A percentile compares a stretch with the other conserved stretches of the same genome.
These are phyloP conservation scores for Pezicula carpinea DNA, from an alignment of 2,329 filamentous ascomycete species.

Conservation along the genomic window DNA sequence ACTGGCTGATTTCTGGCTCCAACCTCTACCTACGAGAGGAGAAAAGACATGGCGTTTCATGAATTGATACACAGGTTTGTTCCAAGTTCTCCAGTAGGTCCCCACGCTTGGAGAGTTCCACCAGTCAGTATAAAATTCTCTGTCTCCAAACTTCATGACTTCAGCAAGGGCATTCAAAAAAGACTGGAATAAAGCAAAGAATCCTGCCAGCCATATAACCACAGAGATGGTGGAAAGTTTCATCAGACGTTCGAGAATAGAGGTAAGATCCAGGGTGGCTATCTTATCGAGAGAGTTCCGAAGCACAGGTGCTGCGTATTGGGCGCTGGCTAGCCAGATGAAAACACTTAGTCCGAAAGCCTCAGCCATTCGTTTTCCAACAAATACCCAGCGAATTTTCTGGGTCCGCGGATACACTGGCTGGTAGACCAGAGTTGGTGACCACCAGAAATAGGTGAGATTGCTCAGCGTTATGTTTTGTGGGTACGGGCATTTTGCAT, in stretches of 20 bases:
- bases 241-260: slow-evolving; percentile 83
- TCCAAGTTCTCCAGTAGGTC: slow-evolving; percentile 94
- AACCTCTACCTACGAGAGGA: slow-evolving; percentile 80
- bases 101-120: slow-evolving; percentile 90
- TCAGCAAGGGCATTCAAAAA: slow-evolving; percentile 89
- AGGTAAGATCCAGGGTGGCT: slow-evolving; percentile 69
- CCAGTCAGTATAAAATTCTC: slow-evolving; percentile 96
- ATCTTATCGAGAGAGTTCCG: slow-evolving; percentile 89
- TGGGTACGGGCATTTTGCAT: slow-evolving; percentile 80
- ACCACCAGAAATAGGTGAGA: slow-evolving; percentile 95
- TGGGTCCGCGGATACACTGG: slow-evolving; percentile 87
- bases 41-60: slow-evolving; percentile 94
- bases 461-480: slow-evolving; percentile 85
- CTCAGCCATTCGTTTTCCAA: slow-evolving; percentile 77
- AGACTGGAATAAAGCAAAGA: slow-evolving; percentile 94
- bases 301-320: slow-evolving; percentile 88
- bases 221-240: slow-evolving; percentile 94
- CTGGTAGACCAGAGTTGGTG: slow-evolving; percentile 93
- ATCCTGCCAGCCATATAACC: slow-evolving; percentile 95
- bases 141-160: slow-evolving; percentile 82
- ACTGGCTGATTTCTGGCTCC: slow-evolving; percentile 66
- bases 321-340: slow-evolving; percentile 92
- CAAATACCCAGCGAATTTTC: slow-evolving; percentile 81
- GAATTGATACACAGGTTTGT: slow-evolving; percentile 94
- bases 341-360: slow-evolving; percentile 74